Percentiles rank a stretch among this genome's conserved stretches.
phyloP scores from a whole-genome alignment of 192 early-diverging fungal species.

The Entrophospora sp. region DNA sequence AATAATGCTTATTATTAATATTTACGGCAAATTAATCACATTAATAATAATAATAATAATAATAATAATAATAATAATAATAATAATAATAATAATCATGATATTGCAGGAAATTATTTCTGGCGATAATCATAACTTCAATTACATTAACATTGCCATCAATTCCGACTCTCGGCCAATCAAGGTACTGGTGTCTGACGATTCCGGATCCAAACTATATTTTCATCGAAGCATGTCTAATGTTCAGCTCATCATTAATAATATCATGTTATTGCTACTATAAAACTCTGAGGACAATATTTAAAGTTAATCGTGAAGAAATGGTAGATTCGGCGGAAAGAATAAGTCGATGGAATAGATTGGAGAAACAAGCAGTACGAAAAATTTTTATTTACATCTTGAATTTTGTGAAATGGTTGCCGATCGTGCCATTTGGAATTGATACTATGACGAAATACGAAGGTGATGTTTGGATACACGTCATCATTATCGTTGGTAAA shows the following conservation, averaged over 20 bases:
- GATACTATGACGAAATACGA: neutral
- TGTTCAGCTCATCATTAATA: neutral
- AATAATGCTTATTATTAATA: no score
- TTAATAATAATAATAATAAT: no score
- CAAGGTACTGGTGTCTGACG: neutral
- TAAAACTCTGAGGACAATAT: neutral
- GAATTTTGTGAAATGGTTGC: neutral
- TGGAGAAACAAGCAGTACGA: neutral
- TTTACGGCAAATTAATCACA: neutral
- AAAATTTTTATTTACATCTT: neutral
- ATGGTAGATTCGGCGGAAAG: neutral
- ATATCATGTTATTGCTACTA: neutral
- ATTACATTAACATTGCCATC: neutral
- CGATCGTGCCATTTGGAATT: neutral
- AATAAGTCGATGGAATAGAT: conserved; percentile 2
- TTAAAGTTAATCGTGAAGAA: conserved; percentile 1
- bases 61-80: no score
- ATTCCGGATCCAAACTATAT: neutral
- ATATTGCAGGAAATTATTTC: neutral
- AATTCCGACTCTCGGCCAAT: neutral
- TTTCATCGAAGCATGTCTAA: neutral
- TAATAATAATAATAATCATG: neutral
- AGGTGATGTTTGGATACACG: neutral
- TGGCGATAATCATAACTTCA: neutral
- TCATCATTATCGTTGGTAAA: neutral